Evolutionary conservation across 2,329 filamentous ascomycete genomes (phyloP).

Genomic region (Myriosclerotinia scirpicola): DNA sequence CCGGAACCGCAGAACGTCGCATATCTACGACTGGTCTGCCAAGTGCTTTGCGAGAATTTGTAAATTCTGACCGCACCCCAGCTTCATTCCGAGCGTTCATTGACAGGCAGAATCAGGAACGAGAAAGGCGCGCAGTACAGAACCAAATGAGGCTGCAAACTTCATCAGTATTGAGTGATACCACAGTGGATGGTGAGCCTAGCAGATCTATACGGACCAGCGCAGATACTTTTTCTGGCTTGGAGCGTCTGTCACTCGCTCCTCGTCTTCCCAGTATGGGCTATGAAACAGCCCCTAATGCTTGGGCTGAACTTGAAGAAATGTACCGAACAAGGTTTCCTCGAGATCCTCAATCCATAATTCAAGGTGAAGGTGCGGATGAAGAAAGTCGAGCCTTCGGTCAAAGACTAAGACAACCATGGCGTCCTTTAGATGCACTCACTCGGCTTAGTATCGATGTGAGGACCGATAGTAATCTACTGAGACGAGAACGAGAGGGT

Average conservation of each 20-base stretch:
- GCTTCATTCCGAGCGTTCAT: constrained; percentile 40
- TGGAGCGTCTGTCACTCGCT: constrained; percentile 34
- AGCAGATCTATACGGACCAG: constrained; percentile 24
- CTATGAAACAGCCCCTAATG: constrained; percentile 38
- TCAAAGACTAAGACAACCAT: constrained; percentile 36
- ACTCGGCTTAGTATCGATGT: constrained; percentile 30
- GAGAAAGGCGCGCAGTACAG: constrained; percentile 33
- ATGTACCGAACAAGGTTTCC: constrained; percentile 43
- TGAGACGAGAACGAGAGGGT: constrained; percentile 31
- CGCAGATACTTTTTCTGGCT: constrained; percentile 34
- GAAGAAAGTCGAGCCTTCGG: constrained; percentile 40
- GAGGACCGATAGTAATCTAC: constrained; percentile 37
- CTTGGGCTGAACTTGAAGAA: constrained; percentile 48
- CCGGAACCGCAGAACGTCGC: constrained; percentile 29
- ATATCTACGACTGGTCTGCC: constrained; percentile 34
- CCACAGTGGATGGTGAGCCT: constrained; percentile 29
- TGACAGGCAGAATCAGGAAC: constrained; percentile 41
- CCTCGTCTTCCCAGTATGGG: constrained; percentile 35
- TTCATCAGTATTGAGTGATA: constrained; percentile 36
- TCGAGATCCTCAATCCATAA: constrained; percentile 32
- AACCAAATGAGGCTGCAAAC: constrained; percentile 35
- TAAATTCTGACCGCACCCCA: constrained; percentile 37
- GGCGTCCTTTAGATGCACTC: constrained; percentile 33
- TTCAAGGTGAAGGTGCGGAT: constrained; percentile 36
- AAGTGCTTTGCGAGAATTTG: constrained; percentile 38